Base-by-base conservation (phyloP, 331 rosid species). In the Quercus phellos region DNA sequence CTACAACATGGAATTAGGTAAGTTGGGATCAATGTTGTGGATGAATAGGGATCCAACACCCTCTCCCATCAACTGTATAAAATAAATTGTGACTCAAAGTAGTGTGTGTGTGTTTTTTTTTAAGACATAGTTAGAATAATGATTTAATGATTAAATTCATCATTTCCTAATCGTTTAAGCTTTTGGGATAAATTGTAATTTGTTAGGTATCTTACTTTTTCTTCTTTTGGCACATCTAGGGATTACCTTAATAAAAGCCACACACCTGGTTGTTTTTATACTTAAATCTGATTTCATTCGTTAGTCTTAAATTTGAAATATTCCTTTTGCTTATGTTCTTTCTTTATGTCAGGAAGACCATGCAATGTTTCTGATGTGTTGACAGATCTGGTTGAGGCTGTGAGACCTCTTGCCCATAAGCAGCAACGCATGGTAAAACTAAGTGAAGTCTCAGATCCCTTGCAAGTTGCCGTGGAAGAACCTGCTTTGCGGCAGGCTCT, bases 401-500 rank as follows among this genome's bases (percentile, higher is more conserved):
- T 81, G 55, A 84, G 63, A 77, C 94, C 97, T 82, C 93, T 94
- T 68, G 98, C 98, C 63, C 85, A 55, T 71, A 86, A 78, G 70
- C 92, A 94, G 81, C 80, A 88, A 79, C 97, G 94, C 22, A 55
- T 73, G 0, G 77, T 94, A 64, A 86, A 84, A 84, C 87, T 90
- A 26, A 86, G 73, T 74, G 91, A 89, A 83, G 81, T 84, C 61
- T 90, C 82, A 73, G 83, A 85, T 51, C 82, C 97, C 76, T 79
- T 84, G 85, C 81, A 82, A 74, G 96, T 87, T 83, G 91, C 94
- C 13, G 91, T 90, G 78, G 99, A 86, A 85, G 96, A 93, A 79
- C 96, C 99, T 58, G 92, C 95, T 32, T 69, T 94, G 79, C 96
- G 98, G 66, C 98, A 94, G 85, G 96, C 98, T 82, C 87, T 94